phyloP scores from a whole-genome alignment of 805 yeast species.

The Ogataea paraovalis region DNA sequence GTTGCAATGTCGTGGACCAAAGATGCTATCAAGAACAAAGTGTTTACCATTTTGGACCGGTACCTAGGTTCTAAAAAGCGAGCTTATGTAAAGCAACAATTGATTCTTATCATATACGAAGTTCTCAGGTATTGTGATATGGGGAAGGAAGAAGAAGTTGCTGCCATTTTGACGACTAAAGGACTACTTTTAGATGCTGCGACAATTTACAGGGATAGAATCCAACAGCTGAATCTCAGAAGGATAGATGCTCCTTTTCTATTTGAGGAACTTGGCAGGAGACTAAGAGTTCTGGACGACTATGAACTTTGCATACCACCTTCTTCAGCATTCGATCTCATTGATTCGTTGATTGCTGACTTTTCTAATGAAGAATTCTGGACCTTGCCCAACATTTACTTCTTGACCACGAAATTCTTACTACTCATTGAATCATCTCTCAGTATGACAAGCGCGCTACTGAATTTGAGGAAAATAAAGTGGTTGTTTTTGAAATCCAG shows the following conservation, averaged over 20 bases:
- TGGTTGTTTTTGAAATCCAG: conserved; percentile 31
- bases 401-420: conserved; percentile 35
- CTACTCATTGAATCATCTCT: conserved; percentile 20
- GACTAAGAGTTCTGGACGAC: conserved; percentile 11
- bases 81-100: conserved; percentile 20
- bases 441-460: conserved; percentile 21
- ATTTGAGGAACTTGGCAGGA: not conserved
- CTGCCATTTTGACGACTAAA: conserved; percentile 5
- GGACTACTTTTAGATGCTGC: not conserved
- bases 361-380: conserved; percentile 28
- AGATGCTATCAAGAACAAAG: conserved; percentile 23
- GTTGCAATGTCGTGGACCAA: conserved; percentile 36
- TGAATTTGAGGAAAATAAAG: conserved; percentile 36
- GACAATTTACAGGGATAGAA: not conserved
- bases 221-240: not conserved
- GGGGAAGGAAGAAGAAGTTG: conserved; percentile 23
- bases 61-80: conserved; percentile 10
- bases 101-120: conserved; percentile 33
- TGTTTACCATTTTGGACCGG: conserved; percentile 15
- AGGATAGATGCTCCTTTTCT: not conserved
- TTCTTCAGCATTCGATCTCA: conserved; percentile 4
- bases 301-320: conserved; percentile 16
- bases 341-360: conserved; percentile 7
- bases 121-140: conserved; percentile 39
- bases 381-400: conserved; percentile 33